Conservation (phyloP, 2,329 filamentous ascomycete species). For the Diaporthe ilicicola region DNA sequence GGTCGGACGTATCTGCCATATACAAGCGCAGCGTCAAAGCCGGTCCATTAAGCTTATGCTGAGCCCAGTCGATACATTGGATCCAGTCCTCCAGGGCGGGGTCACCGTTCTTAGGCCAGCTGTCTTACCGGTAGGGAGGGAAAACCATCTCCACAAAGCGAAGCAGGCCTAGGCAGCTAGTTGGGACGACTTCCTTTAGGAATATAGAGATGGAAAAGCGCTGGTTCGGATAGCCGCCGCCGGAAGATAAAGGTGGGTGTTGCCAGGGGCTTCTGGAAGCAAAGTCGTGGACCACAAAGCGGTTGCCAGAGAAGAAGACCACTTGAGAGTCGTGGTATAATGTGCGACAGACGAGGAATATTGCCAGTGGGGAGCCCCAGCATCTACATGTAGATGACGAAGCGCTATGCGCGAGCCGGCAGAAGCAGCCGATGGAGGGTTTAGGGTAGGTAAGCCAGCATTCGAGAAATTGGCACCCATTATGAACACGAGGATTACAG, state of each 20-base stretch:
- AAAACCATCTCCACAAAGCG: constrained; percentile 3
- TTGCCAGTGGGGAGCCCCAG: constrained; percentile 29
- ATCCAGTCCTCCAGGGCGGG: neutral
- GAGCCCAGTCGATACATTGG: neutral
- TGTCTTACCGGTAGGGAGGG: neutral
- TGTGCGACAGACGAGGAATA: constrained; percentile 33
- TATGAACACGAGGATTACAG: neutral
- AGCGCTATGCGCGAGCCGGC: constrained; percentile 27
- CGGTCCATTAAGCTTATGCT: neutral
- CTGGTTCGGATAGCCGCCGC: neutral
- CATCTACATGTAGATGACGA: constrained; percentile 32
- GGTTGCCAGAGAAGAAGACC: constrained; percentile 32
- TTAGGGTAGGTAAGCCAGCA: constrained; percentile 2
- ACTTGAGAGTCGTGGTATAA: constrained; percentile 26
- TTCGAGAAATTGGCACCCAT: constrained; percentile 21
- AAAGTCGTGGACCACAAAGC: constrained; percentile 29
- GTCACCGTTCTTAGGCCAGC: neutral
- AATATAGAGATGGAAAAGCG: neutral
- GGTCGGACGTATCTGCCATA: neutral
- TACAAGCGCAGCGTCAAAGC: neutral
- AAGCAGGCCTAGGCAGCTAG: neutral
- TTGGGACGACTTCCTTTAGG: neutral
- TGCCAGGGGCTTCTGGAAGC: neutral
- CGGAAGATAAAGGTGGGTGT: neutral
- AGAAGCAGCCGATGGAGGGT: constrained; percentile 31